Percentiles rank a stretch among this genome's conserved stretches.
These are phyloP conservation scores for Russula foetens DNA, from an alignment of 768 basidiomycete species.

Conservation along the genomic window DNA sequence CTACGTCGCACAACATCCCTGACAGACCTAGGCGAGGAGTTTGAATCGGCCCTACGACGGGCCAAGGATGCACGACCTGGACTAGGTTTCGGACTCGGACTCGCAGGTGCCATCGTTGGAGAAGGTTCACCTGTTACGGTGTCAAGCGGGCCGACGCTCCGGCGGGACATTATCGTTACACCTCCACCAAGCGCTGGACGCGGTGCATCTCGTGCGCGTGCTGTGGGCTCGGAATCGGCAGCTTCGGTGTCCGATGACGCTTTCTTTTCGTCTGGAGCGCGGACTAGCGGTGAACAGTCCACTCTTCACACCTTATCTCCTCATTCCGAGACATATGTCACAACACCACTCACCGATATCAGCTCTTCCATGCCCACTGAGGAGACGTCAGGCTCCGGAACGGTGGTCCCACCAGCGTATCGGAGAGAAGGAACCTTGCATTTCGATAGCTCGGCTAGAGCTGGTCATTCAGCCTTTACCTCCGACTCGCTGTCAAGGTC, in stretches of 20 bases:
- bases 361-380: constrained; percentile 31
- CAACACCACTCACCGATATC: constrained; percentile 24
- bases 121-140: constrained; percentile 64
- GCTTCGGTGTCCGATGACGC: constrained; percentile 35
- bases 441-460: neutral
- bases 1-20: constrained; percentile 62
- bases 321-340: constrained; percentile 24
- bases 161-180: constrained; percentile 36
- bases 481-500: constrained; percentile 37
- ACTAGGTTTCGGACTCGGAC: constrained; percentile 37
- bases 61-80: constrained; percentile 37
- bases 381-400: constrained; percentile 28
- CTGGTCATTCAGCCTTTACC: constrained; percentile 30
- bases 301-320: constrained; percentile 33
- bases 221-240: constrained; percentile 23
- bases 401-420: constrained; percentile 13
- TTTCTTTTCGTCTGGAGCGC: constrained; percentile 39
- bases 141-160: constrained; percentile 50
- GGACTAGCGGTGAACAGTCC: constrained; percentile 27
- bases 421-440: neutral
- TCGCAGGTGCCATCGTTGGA: constrained; percentile 27
- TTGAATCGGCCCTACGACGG: constrained; percentile 36
- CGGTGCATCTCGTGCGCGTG: constrained; percentile 24
- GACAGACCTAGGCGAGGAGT: constrained; percentile 65
- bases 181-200: constrained; percentile 36